Evolutionary conservation across 2,329 filamentous ascomycete genomes (phyloP).

Genomic region (Microcera coccophila): DNA sequence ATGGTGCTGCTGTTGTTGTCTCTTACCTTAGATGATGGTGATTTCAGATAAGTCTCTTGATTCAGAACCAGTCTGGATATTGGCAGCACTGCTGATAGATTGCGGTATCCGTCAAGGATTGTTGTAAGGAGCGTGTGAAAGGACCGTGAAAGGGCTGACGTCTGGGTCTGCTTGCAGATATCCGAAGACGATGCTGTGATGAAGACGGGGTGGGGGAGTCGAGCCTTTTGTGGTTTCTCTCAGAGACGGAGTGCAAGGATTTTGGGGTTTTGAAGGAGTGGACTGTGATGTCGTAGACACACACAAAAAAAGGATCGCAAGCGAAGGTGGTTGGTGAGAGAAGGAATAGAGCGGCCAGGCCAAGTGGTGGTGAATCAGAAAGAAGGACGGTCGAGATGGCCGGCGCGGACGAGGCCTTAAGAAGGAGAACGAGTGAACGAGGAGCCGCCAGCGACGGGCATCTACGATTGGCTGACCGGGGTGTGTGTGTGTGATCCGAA

Average conservation of each 20-base stretch:
- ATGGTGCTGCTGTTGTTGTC: slow-evolving; percentile 14
- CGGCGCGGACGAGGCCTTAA: slow-evolving; percentile 26
- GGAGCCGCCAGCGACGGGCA: slow-evolving; percentile 16
- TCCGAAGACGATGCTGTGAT: slow-evolving; percentile 11
- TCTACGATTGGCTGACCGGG: slow-evolving; percentile 15
- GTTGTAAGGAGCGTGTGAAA: slow-evolving; percentile 16
- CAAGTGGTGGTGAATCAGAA: slow-evolving; percentile 25
- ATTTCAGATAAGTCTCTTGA: slow-evolving; percentile 8
- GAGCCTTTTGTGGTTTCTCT: slow-evolving; percentile 25
- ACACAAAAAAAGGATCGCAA: slow-evolving; percentile 28
- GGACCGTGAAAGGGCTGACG: slow-evolving; percentile 16
- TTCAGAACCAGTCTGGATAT: slow-evolving; percentile 27
- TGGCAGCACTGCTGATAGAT: slow-evolving; percentile 21
- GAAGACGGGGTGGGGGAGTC: slow-evolving; percentile 14
- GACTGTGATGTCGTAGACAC: slow-evolving; percentile 32
- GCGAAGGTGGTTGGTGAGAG: slow-evolving; percentile 6
- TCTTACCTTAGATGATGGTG: slow-evolving; percentile 7
- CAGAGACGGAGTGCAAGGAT: no score
- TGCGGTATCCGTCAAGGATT: slow-evolving; percentile 26
- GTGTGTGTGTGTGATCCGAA: background rate
- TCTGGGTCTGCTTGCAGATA: slow-evolving; percentile 19
- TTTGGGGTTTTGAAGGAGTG: slow-evolving; percentile 28
- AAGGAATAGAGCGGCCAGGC: slow-evolving; percentile 17
- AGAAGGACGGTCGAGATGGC: slow-evolving; percentile 16
- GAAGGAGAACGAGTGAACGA: slow-evolving; percentile 23